Percentiles rank a stretch among this genome's conserved stretches.
phyloP scores from a whole-genome alignment of 805 yeast genomes.

The Lipomyces starkeyi region DNA sequence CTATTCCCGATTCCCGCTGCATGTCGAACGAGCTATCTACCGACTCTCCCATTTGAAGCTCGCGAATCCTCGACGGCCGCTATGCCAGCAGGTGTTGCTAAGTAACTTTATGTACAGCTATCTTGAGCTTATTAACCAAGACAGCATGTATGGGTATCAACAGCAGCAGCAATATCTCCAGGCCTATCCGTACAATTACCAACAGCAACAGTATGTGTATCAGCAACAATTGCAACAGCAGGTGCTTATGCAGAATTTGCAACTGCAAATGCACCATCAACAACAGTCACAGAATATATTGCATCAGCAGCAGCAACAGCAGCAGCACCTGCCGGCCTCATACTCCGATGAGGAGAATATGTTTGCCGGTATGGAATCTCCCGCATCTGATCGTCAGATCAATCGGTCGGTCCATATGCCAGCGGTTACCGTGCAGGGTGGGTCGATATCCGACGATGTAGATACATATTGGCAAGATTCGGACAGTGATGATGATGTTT shows the following conservation, averaged over 20 bases:
- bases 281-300: not conserved
- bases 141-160: constrained; percentile 17
- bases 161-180: constrained; percentile 26
- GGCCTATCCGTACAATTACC: constrained; percentile 26
- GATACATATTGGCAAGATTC: constrained; percentile 16
- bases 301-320: not conserved
- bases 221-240: constrained; percentile 15
- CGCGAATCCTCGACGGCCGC: constrained; percentile 90
- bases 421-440: not conserved
- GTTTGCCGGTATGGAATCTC: constrained; percentile 8
- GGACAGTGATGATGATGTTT: constrained; percentile 19
- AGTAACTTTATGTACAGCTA: constrained; percentile 98
- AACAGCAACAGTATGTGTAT: constrained; percentile 16
- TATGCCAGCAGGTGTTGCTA: constrained; percentile 88
- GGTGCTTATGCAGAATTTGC: constrained; percentile 11
- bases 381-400: not conserved
- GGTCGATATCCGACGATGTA: not conserved
- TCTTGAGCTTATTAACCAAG: constrained; percentile 91
- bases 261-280: not conserved
- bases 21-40: constrained; percentile 94
- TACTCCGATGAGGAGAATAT: constrained; percentile 10
- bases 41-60: constrained; percentile 89
- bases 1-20: constrained; percentile 76
- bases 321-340: not conserved
- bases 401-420: not conserved